These are phyloP conservation scores for Globisporangium uncinulatum DNA, from an alignment of 352 stramenopile genomes.

Conservation along the genomic window DNA sequence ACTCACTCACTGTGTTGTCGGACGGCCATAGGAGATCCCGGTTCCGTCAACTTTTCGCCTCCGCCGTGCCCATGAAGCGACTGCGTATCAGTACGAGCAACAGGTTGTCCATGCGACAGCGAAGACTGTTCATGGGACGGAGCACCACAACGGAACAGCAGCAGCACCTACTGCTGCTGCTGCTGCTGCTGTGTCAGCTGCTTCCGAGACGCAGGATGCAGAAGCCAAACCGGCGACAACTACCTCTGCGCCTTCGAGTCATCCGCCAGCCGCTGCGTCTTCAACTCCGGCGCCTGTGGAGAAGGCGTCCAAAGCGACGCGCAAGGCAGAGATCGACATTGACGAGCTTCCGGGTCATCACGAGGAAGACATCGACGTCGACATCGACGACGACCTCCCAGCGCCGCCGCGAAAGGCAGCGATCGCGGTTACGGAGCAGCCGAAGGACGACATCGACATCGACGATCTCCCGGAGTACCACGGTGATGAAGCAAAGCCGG, in stretches of 20 bases:
- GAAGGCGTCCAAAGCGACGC: background rate
- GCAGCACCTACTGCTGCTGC: background rate
- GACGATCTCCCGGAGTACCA: constrained; percentile 4
- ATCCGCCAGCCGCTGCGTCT: background rate
- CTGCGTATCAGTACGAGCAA: background rate
- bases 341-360: background rate
- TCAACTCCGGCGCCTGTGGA: background rate
- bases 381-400: constrained; percentile 1
- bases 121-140: constrained; percentile 8
- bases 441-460: constrained; percentile 3
- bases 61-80: constrained; percentile 51
- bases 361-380: constrained; percentile 1
- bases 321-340: background rate
- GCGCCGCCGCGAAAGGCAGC: background rate
- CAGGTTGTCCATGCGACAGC: background rate
- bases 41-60: constrained; percentile 69
- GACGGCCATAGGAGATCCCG: constrained; percentile 33
- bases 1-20: background rate
- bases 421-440: background rate
- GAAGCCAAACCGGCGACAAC: background rate
- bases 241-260: background rate
- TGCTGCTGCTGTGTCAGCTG: background rate
- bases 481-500: constrained; percentile 3
- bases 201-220: background rate
- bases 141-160: constrained; percentile 7